phyloP scores from a whole-genome alignment of 352 stramenopile genomes.

The Globisporangium ultimum region DNA sequence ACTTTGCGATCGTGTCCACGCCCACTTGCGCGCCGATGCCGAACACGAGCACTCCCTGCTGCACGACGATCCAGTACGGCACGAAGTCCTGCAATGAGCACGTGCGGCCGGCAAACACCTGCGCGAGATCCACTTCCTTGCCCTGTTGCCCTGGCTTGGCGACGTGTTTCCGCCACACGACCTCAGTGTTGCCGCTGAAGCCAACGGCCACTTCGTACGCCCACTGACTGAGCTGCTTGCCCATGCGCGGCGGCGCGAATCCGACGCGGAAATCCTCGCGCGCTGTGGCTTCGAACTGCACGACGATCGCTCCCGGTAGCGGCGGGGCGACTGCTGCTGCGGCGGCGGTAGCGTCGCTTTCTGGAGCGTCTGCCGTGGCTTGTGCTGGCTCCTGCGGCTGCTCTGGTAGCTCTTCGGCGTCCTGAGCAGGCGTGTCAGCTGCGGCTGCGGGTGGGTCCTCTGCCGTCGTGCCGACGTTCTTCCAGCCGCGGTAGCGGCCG shows the following conservation, averaged over 20 bases:
- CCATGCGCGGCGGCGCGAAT: conserved; percentile 33
- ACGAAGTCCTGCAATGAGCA: conserved; percentile 57
- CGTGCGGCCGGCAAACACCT: conserved; percentile 69
- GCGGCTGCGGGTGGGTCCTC: neutral
- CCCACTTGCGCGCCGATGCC: conserved; percentile 53
- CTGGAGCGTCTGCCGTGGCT: no score
- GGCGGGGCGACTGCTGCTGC: conserved; percentile 5
- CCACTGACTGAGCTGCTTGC: conserved; percentile 31
- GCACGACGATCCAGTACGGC: conserved; percentile 66
- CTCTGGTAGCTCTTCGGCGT: conserved; percentile 12
- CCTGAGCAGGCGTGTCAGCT: conserved; percentile 3
- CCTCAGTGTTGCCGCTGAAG: conserved; percentile 71
- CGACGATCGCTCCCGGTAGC: conserved; percentile 33
- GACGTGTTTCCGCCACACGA: conserved; percentile 59
- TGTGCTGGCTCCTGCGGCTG: neutral
- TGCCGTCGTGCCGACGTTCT: conserved; percentile 12
- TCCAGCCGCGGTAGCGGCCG: conserved; percentile 57
- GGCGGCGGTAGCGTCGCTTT: neutral
- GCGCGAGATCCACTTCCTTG: conserved; percentile 50
- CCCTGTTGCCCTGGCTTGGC: conserved; percentile 8
- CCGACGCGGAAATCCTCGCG: conserved; percentile 69
- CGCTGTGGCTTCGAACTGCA: conserved; percentile 65
- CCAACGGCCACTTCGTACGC: conserved; percentile 63
- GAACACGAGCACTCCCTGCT: conserved; percentile 35
- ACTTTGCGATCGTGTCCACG: conserved; percentile 52